Conservation (phyloP, 1,284 basidiomycete genomes). For the Tylopilus sp. region DNA sequence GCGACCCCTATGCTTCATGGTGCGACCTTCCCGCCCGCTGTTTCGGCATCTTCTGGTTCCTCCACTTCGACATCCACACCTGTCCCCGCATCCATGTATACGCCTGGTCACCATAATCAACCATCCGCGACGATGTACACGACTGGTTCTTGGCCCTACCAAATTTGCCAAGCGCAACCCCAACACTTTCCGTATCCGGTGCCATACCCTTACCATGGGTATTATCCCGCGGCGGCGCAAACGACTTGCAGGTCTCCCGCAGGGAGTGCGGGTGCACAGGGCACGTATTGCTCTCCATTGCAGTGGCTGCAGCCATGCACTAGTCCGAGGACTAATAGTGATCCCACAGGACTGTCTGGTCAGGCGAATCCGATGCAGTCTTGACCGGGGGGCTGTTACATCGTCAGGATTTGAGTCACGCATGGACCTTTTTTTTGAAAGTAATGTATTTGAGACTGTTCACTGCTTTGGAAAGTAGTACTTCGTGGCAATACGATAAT, state of each 20-base stretch:
- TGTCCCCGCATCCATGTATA: constrained; percentile 20
- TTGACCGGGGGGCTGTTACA: constrained; percentile 7
- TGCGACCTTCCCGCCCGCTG: constrained; percentile 36
- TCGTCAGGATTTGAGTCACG: neutral
- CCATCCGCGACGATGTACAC: constrained; percentile 22
- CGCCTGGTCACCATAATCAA: constrained; percentile 22
- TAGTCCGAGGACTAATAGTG: constrained; percentile 24
- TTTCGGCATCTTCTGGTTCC: constrained; percentile 25
- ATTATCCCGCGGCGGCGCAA: constrained; percentile 16
- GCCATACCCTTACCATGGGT: constrained; percentile 19
- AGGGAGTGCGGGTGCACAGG: constrained; percentile 20
- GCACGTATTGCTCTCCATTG: constrained; percentile 27
- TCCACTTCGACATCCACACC: constrained; percentile 24
- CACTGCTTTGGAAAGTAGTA: constrained; percentile 25
- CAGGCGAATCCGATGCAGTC: constrained; percentile 14
- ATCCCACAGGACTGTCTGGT: constrained; percentile 22
- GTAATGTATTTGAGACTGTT: constrained; percentile 4
- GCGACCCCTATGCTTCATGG: constrained; percentile 27
- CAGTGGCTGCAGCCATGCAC: constrained; percentile 43
- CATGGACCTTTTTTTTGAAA: constrained; percentile 13
- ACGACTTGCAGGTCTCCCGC: constrained; percentile 15
- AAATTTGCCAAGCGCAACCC: constrained; percentile 16
- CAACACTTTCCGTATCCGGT: constrained; percentile 19
- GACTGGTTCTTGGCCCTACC: constrained; percentile 36
- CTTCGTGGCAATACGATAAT: constrained; percentile 10